Evolutionary conservation across 495 filamentous ascomycete species (phyloP), one percentile per base, ranked within the genome.

Genomic region (Usnea hakonensis): DNA sequence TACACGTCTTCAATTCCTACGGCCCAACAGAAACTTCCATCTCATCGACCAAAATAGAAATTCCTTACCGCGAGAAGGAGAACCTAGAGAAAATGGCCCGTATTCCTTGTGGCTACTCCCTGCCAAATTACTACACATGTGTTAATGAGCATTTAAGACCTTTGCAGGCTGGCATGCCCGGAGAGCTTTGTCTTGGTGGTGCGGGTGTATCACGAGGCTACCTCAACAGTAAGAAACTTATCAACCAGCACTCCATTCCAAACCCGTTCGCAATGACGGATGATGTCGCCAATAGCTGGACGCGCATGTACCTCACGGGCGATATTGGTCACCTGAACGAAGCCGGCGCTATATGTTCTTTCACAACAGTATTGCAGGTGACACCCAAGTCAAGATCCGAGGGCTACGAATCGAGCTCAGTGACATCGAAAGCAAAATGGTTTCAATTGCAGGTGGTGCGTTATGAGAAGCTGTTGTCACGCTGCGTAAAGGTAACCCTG

Each of bases 341-440:
- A 1, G 77, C 78, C 55, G 82, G 81, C 0, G 14, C 64, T 0
- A 50, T 84, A 50, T 84, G 3, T 40, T 74, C 0, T 66, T 79
- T 38, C 54, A 70, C 0, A 72, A 73, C 3, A 75, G 82, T 5
- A 73, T 80, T 9, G 63, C 59, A 0, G 79, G 79, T 4, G 64
- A 79, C 64, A 75, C 70, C 0, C 78, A 81, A 62, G 67, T 84
- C 55, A 84, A 85, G 64, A 48, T 83, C 2, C 68, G 76, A 1
- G 82, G 82, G 0, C 26, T 80, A 3, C 77, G 81, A 0, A 75
- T 83, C 23, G 81, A 85, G 3, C 69, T 85, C 2, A n/a, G 58
- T 0, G 82, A 85, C 11, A 71, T 84, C 8, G 80, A 81, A 63
- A 26, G 19, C 2, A 61, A 64, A 11, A 69, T 82, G 0, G 3